phyloP scores from a whole-genome alignment of 2,329 filamentous ascomycete genomes.

The Cercospora sojina region DNA sequence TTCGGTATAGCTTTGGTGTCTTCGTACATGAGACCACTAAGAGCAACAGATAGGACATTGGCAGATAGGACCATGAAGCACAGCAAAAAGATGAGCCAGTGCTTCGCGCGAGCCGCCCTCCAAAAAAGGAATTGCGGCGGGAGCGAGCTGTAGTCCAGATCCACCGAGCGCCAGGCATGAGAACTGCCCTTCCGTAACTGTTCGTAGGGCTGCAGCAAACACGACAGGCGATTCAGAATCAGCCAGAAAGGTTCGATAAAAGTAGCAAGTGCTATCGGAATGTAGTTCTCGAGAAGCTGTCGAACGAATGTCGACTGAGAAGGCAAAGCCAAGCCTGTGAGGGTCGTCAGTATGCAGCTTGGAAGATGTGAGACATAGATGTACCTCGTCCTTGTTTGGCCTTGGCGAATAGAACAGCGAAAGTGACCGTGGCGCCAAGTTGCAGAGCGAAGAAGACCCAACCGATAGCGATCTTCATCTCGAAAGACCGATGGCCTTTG shows the following conservation, averaged over 20 bases:
- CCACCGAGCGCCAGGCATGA: constrained; percentile 33
- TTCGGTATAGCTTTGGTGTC: background rate
- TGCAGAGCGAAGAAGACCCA: constrained; percentile 20
- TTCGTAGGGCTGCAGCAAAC: constrained; percentile 56
- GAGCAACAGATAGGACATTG: constrained; percentile 55
- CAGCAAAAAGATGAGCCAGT: constrained; percentile 50
- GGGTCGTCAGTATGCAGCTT: no score
- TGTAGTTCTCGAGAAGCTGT: constrained; percentile 50
- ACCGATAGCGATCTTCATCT: constrained; percentile 21
- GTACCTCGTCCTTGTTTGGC: constrained; percentile 11
- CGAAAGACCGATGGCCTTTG: constrained; percentile 14
- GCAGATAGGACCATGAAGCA: constrained; percentile 52
- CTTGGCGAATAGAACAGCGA: constrained; percentile 16
- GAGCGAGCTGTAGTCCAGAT: constrained; percentile 55
- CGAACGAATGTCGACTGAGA: constrained; percentile 40
- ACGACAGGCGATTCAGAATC: constrained; percentile 54
- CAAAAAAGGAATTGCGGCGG: constrained; percentile 55
- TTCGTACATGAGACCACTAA: constrained; percentile 55
- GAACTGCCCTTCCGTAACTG: constrained; percentile 47
- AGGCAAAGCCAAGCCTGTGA: constrained; percentile 42
- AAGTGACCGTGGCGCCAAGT: constrained; percentile 6
- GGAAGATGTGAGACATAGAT: no score
- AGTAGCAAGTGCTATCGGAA: constrained; percentile 57
- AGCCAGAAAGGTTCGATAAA: constrained; percentile 59
- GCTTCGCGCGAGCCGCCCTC: constrained; percentile 47